Base-by-base conservation (phyloP, 768 basidiomycete species). In the Grammothele lineata region DNA sequence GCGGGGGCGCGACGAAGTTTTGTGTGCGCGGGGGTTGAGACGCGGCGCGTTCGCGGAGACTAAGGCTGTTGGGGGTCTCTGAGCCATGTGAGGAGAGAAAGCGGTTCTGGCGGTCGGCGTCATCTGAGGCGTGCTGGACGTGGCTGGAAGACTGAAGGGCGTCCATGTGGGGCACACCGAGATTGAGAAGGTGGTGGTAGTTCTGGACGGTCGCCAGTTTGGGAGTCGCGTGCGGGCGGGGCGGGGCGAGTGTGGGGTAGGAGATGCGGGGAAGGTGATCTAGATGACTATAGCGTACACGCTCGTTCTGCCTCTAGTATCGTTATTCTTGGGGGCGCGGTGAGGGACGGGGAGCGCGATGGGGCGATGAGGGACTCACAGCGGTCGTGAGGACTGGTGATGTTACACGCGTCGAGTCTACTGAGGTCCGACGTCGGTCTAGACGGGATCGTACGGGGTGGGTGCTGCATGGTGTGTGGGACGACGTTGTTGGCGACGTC, bases 1-100 rank as follows among this genome's bases (percentile, higher is more conserved):
- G 67, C 7, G 79, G 70, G 7, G 80, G 80, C 18, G 73, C 67
- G 41, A 79, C 57, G 50, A 73, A 75, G 22, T 71, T 71, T 37
- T 76, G 71, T 3, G 70, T 66, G 51, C 75, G 75, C 3, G 84
- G 83, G 7, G 85, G 85, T 58, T 87, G 85, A 61, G 80, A 83
- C 1, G 83, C 76, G 35, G 85, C 84, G 48, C 85, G 70, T 66
- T 85, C 81, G 47, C 80, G 74, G 41, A 72, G 67, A 48, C 74
- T 70, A 48, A 68, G 65, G 43, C 70, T 57, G 30, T 70, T 69
- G 35, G 62, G 56, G 44, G 63, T 63, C 43, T 76, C 74, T 42
- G 73, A 70, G 34, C 66, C 63, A 38, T 66, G 62, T 34, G 66
- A 62, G 45, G 62, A 63, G 45, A 77, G 74, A 62, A 84, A 83